Evolutionary conservation across 2,329 filamentous ascomycete genomes (phyloP), one percentile per base, ranked within the genome.

Genomic region (Stromatinia cepivora): DNA sequence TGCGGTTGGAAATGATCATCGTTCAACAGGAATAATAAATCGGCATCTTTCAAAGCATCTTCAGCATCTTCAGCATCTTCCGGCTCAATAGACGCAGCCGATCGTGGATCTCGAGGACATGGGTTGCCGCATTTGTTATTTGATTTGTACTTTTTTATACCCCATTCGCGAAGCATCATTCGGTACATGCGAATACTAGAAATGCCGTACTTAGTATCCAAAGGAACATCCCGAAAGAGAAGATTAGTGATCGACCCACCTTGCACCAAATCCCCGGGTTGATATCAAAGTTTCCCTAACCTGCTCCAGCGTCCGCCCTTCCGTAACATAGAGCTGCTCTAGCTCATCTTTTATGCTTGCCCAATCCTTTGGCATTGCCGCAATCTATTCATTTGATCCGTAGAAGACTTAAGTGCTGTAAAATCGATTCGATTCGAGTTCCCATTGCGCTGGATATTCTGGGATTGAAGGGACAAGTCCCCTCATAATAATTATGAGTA

Each of bases 321-420:
- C 71, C 7, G 63, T 65, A 17, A 70, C 63, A 52, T 73, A 73
- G 13, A 73, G 69, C 46, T 67, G 65, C 67, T 71, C 70, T 45
- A 73, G 63, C 67, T 71, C 70, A 58, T 63, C 69, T 53, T 71
- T 72, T 53, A 71, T 69, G 7, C 53, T 45, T 17, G 69, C 65
- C 72, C 72, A 73, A 34, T 73, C 67, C 64, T 70, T 72, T 46
- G 71, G 67, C 72, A 72, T 73, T n/a, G 10, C 48, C 22, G 31
- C 50, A 15, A 39, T 64, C 48, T 22, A 34, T 36, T 69, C 58
- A 64, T 69, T 56, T 45, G 59, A 48, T 69, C 39, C 39, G 48
- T 48, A 25, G 13, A 36, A 31, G 50, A 39, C 25, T 25, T 50
- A n/a, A 36, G 39, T 56, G 39, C 50, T 69, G 58, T 13, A 46